phyloP scores from a whole-genome alignment of 2,329 filamentous ascomycete species.

The Penicillium sp. region DNA sequence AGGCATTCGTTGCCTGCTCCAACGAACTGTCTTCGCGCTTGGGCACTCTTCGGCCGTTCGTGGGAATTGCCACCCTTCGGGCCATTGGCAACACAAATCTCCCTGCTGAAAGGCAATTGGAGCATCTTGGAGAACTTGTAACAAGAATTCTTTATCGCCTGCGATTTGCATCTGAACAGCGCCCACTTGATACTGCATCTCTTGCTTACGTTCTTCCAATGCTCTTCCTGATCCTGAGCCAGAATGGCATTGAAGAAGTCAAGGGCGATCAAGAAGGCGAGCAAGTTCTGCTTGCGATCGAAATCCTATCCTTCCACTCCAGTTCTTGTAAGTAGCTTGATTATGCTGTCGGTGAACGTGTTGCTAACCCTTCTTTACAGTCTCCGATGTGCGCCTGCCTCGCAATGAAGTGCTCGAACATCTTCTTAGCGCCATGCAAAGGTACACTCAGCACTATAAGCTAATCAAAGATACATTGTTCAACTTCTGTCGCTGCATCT shows the following conservation, averaged over 20 bases:
- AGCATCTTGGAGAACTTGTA: slow-evolving; percentile 76
- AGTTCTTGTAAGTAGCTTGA: slow-evolving; percentile 55
- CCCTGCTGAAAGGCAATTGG: slow-evolving; percentile 69
- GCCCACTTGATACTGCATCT: slow-evolving; percentile 87
- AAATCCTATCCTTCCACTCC: slow-evolving; percentile 87
- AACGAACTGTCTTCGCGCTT: slow-evolving; percentile 73
- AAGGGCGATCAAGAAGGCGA: slow-evolving; percentile 77
- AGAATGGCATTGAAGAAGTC: slow-evolving; percentile 69
- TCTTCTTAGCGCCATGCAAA: slow-evolving; percentile 81
- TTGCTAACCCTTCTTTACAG: not conserved
- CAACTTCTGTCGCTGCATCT: slow-evolving; percentile 80
- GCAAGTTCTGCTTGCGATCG: slow-evolving; percentile 83
- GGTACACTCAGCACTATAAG: slow-evolving; percentile 91
- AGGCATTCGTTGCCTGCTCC: slow-evolving; percentile 77
- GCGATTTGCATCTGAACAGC: slow-evolving; percentile 85
- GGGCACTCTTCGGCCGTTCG: slow-evolving; percentile 74
- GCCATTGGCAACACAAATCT: slow-evolving; percentile 73
- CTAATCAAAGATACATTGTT: slow-evolving; percentile 88
- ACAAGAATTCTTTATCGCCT: slow-evolving; percentile 89
- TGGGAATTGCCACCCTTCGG: slow-evolving; percentile 83
- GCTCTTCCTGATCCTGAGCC: slow-evolving; percentile 73
- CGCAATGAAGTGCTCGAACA: slow-evolving; percentile 70
- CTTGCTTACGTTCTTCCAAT: slow-evolving; percentile 85
- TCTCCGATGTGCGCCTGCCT: slow-evolving; percentile 71
- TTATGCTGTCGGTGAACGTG: not conserved